Percentiles rank a stretch among this genome's conserved stretches.
phyloP scores from a whole-genome alignment of 208 protist species.

The Tritrichomonas musculus region DNA sequence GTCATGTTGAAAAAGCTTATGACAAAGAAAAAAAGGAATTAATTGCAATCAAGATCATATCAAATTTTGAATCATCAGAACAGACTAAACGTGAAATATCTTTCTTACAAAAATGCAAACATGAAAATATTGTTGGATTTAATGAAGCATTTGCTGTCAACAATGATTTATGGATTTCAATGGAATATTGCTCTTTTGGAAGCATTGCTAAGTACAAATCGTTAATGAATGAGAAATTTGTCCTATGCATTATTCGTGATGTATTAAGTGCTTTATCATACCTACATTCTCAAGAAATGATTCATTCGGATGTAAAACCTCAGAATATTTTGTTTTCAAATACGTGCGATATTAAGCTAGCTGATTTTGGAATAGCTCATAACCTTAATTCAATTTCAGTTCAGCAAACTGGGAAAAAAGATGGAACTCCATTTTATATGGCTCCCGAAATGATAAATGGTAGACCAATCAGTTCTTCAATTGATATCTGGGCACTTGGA shows the following conservation, averaged over 20 bases:
- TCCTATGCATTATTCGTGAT: background rate
- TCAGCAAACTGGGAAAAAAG: background rate
- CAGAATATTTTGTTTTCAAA: background rate
- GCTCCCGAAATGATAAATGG: background rate
- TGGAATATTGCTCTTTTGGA: background rate
- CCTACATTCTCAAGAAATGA: background rate
- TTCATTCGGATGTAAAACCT: constrained; percentile 16
- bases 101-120: background rate
- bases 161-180: background rate
- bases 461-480: background rate
- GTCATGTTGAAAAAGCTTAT: background rate
- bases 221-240: background rate
- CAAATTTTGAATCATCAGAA: background rate
- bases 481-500: constrained; percentile 15
- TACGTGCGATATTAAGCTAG: background rate
- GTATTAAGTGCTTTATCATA: background rate
- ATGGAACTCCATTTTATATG: constrained; percentile 6
- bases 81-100: background rate
- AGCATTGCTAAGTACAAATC: background rate
- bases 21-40: background rate
- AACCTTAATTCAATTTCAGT: background rate
- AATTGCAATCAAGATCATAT: background rate
- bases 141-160: background rate
- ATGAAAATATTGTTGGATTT: background rate
- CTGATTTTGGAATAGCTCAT: background rate